Evolutionary conservation across 2,329 filamentous ascomycete genomes (phyloP).

Genomic region (Mycosphaerella sp.): DNA sequence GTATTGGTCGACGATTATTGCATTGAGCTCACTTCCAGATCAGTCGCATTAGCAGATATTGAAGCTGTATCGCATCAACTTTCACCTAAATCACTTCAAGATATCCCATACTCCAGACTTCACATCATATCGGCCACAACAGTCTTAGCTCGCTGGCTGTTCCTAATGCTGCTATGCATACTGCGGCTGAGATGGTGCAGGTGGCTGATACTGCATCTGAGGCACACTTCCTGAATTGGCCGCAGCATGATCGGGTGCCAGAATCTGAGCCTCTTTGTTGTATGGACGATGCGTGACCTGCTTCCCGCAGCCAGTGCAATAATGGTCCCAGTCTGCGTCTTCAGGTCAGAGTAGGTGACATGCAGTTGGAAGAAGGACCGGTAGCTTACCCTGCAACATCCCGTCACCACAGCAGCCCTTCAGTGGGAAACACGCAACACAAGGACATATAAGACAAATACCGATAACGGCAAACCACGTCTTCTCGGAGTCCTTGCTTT

Average conservation of each 20-base stretch:
- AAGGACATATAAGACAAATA: conserved; percentile 11
- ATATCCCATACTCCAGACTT: neutral
- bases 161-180: neutral
- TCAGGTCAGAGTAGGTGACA: neutral
- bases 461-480: conserved; percentile 9
- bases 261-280: conserved; percentile 11
- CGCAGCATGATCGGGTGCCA: conserved; percentile 7
- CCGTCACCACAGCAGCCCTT: conserved; percentile 13
- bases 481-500: conserved; percentile 15
- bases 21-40: no score
- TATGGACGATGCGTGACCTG: conserved; percentile 14
- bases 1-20: no score
- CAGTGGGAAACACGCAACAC: conserved; percentile 10
- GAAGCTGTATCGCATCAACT: no score
- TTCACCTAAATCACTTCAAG: no score
- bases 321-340: conserved; percentile 12
- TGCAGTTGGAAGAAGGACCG: neutral
- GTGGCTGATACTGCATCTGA: conserved; percentile 2
- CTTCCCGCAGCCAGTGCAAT: conserved; percentile 16
- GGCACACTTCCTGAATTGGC: neutral
- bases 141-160: no score
- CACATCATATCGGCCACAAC: neutral
- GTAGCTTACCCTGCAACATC: conserved; percentile 9
- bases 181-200: neutral
- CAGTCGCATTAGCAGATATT: no score